phyloP scores from a whole-genome alignment of 257 asterid species.

The Solanum piurae region DNA sequence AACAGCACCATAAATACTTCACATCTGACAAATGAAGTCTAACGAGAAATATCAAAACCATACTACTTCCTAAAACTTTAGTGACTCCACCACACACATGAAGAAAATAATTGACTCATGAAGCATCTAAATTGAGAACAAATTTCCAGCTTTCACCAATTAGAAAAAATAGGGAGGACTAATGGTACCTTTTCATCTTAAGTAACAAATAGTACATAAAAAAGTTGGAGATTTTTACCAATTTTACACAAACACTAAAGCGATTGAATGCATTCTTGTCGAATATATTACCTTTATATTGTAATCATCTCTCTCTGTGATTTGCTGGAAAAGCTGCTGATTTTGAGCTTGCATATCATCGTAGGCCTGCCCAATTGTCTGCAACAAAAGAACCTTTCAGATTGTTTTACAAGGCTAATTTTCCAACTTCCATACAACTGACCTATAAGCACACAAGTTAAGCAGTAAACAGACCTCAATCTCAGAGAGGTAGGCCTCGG shows the following conservation, averaged over 20 bases:
- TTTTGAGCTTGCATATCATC: conserved; percentile 98
- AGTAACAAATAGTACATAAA: not conserved
- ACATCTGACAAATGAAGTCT: not conserved
- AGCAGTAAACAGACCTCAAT: conserved; percentile 50
- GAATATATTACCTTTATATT: conserved; percentile 59
- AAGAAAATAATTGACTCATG: not conserved
- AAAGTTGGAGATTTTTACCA: not conserved
- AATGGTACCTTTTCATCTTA: not conserved
- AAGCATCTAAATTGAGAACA: not conserved
- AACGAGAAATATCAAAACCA: not conserved
- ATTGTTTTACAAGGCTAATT: not conserved
- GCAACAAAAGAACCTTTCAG: conserved; percentile 19
- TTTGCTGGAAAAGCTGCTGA: conserved; percentile 92
- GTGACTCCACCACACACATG: not conserved
- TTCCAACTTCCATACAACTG: not conserved
- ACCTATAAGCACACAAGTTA: not conserved
- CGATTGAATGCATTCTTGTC: not conserved
- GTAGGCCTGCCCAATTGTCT: conserved; percentile 97
- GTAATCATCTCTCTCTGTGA: conserved; percentile 92
- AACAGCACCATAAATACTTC: not conserved
- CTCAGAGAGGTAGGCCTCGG: conserved; percentile 90
- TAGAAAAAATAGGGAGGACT: not conserved
- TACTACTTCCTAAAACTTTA: not conserved
- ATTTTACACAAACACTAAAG: not conserved
- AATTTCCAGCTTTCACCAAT: not conserved